Evolutionary conservation across 1,139 yeast genomes (phyloP).

Genomic region (Entelexis paramagnoliae): DNA sequence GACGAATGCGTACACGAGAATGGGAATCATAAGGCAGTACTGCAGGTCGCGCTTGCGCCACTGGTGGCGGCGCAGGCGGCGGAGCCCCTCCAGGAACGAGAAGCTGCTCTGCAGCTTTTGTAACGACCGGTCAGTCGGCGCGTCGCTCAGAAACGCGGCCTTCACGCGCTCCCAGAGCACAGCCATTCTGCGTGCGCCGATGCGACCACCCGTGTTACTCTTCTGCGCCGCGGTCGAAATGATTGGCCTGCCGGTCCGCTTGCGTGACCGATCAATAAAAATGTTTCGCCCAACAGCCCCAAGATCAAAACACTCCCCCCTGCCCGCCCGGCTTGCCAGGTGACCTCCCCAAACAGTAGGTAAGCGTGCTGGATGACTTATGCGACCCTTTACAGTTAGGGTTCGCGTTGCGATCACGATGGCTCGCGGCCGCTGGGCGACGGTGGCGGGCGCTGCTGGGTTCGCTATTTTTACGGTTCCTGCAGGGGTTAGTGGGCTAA

Average conservation of each 20-base stretch:
- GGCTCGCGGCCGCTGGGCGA: background rate
- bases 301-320: conserved; percentile 1
- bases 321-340: conserved; percentile 1
- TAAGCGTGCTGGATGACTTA: conserved; percentile 2
- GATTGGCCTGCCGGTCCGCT: conserved; percentile 5
- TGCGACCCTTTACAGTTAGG: conserved; percentile 2
- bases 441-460: background rate
- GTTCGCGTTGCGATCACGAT: conserved; percentile 1
- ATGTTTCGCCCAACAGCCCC: background rate
- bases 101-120: conserved; percentile 53
- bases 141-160: conserved; percentile 39
- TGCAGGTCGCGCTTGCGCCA: conserved; percentile 34
- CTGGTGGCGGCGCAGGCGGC: conserved; percentile 41
- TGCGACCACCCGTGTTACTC: background rate
- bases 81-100: conserved; percentile 43
- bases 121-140: conserved; percentile 45
- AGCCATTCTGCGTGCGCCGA: conserved; percentile 12
- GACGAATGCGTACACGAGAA: conserved; percentile 39
- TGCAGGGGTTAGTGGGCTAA: background rate
- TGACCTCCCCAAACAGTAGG: conserved; percentile 6
- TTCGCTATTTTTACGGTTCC: background rate
- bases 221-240: conserved; percentile 1
- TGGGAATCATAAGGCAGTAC: conserved; percentile 37
- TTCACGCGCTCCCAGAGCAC: conserved; percentile 24
- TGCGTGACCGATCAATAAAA: conserved; percentile 8